A percentile compares a stretch with the other conserved stretches of the same genome.
Conservation (phyloP, 257 asterid species). For the Misopates orontium region DNA sequence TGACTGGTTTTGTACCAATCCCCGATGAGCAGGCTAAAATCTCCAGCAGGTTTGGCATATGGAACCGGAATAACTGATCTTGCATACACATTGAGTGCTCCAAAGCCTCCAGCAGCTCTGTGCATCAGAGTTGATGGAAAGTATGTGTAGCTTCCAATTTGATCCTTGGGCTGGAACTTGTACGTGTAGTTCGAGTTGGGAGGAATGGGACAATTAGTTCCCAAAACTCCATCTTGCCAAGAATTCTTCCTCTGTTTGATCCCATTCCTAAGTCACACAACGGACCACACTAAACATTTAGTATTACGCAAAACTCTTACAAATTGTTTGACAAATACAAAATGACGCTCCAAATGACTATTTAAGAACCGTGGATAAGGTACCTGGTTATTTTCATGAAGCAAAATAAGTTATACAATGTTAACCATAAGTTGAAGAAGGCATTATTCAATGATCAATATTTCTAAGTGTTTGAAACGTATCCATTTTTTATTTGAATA, state of each 20-base stretch:
- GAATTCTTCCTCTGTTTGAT: conserved; percentile 95
- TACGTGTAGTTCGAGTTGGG: conserved; percentile 78
- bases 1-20: conserved; percentile 82
- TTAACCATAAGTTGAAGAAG: no score
- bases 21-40: conserved; percentile 76
- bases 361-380: neutral
- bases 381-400: neutral
- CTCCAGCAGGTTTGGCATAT: conserved; percentile 74
- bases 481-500: no score
- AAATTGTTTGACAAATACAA: neutral
- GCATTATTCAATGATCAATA: no score
- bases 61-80: conserved; percentile 95
- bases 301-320: neutral
- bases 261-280: conserved; percentile 73
- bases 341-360: neutral
- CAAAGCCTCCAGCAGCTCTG: conserved; percentile 87
- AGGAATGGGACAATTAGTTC: conserved; percentile 89
- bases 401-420: neutral
- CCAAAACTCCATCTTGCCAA: conserved; percentile 97
- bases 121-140: conserved; percentile 92
- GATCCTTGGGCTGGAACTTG: conserved; percentile 90
- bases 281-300: neutral
- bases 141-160: conserved; percentile 88
- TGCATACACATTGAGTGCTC: conserved; percentile 73
- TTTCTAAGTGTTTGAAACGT: no score